Evolutionary conservation across 345 rosid species (phyloP), one percentile per base, ranked within the genome.

Genomic region (Psidium guajava): DNA sequence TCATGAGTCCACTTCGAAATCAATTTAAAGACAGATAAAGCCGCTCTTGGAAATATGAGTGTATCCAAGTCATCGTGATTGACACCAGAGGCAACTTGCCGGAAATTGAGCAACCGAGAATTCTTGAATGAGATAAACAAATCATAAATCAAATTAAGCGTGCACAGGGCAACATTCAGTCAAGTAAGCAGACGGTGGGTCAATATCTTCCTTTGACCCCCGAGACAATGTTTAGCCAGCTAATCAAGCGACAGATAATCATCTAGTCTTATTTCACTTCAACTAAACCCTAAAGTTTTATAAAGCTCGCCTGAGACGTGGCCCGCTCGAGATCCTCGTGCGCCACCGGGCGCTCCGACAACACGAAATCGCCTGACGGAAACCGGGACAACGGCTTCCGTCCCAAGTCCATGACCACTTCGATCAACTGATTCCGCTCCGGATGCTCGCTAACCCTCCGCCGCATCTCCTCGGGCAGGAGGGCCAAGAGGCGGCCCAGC

Each of bases 391-490:
- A 88, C 22, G 98, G 99, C 61, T 88, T 91, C 75, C 99, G 95
- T 53, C 99, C 99, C 89, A 96, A 89, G 87, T 94, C 98, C 96
- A 95, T 89, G 56, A 95, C 97, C 87, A 95, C 94, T 89, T 96
- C 99, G 32, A 95, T 92, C 86, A 96, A 84, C 69, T 94, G 91
- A 49, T 83, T 83, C 24, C 89, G 87, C 83, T 96, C 95, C 56
- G 91, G 91, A 77, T 95, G 98, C 88, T 93, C 92, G 69, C 91
- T 87, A 9, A 93, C 89, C 57, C 84, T 91, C 83, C 87, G 88
- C 55, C 93, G 92, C 92, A 96, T 93, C 86, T 90, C 91, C 69
- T 89, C 93, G 57, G 98, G 98, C 77, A 95, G 75, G 13, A 96
- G 90, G 32, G 87, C 91, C 92, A 95, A 73, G 4, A 96, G 95